Evolutionary conservation across 2,329 filamentous ascomycete genomes (phyloP), one percentile per base, ranked within the genome.

Genomic region (Dendryphion nanum): DNA sequence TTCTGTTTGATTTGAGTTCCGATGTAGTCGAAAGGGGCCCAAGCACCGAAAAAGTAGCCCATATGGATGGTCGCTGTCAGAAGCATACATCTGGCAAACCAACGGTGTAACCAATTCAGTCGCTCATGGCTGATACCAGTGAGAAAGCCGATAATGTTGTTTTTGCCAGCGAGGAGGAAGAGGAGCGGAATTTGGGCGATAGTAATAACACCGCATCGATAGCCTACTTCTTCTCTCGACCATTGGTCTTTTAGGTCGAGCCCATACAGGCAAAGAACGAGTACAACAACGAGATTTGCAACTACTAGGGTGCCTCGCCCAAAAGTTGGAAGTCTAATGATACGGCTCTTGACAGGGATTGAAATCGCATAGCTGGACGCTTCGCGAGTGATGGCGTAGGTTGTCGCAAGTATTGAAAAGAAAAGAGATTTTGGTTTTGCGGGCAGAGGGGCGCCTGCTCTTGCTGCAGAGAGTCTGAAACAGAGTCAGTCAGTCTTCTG

Each of bases 61-160:
- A 85, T 82, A 51, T 88, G 84, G 3, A 86, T 73, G 1, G 82
- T 81, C 2, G 78, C 79, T 0, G 81, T 85, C 13, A 86, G 66
- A 23, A 87, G 75, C 67, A 87, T 78, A 38, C 81, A 83, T 41
- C 84, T 75, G 3, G 79, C 81, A 7, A 82, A 78, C 83, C 84
- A 88, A 43, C 84, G 76, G 53, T 88, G 84, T 36, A 86, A 64
- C 83, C 83, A 87, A 58, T 85, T 86, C 41, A 87, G 68, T 6
- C 81, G 74, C 63, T 87, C 83, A 53, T 86, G 80, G 43, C 81
- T 81, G 7, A 76, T 73, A 8, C 83, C 83, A 4, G 76, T 72
- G 17, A 87, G 63, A 37, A 74, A 69, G 1, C 78, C 81, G n/a
- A 86, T 65, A 15, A 79, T 66, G 47, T 78, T 81, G 40, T 74